A percentile compares a stretch with the other conserved stretches of the same genome.
Conservation (phyloP, 495 filamentous ascomycete species). For the Podospora australis region DNA sequence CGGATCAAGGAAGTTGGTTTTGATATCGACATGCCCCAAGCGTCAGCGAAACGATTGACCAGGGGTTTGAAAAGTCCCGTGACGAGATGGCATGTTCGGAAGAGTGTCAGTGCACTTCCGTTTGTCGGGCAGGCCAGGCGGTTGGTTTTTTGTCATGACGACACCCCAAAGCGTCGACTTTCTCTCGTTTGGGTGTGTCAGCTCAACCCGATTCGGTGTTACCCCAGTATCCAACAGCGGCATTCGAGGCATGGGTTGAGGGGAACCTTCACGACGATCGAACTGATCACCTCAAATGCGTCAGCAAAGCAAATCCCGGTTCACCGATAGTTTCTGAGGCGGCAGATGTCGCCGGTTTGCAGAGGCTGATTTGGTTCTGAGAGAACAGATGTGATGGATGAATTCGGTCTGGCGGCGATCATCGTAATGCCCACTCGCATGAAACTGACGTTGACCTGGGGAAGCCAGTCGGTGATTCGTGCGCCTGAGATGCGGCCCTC, state of each 20-base stretch:
- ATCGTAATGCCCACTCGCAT: not conserved
- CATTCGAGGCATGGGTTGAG: too few relatives aligned
- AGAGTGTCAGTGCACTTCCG: conserved; percentile 1
- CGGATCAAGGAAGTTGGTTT: not conserved
- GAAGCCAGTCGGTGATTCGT: not conserved
- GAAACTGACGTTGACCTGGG: not conserved
- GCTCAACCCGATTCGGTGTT: not conserved
- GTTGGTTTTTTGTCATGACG: not conserved
- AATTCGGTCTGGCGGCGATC: not conserved
- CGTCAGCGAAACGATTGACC: not conserved
- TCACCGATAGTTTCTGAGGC: not conserved
- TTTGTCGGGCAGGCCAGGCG: not conserved
- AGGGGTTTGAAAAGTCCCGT: not conserved
- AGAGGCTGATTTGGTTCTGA: not conserved
- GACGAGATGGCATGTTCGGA: not conserved
- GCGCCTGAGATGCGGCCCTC: not conserved
- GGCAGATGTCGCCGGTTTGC: not conserved
- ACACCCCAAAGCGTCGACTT: not conserved
- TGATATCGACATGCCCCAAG: not conserved
- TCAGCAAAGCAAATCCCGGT: too few relatives aligned
- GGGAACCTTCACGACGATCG: too few relatives aligned
- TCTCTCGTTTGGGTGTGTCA: too few relatives aligned
- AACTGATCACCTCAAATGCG: too few relatives aligned
- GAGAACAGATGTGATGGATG: too few relatives aligned
- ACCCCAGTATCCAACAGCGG: not conserved